phyloP scores from a whole-genome alignment of 495 filamentous ascomycete genomes.

The Tuber indicum region DNA sequence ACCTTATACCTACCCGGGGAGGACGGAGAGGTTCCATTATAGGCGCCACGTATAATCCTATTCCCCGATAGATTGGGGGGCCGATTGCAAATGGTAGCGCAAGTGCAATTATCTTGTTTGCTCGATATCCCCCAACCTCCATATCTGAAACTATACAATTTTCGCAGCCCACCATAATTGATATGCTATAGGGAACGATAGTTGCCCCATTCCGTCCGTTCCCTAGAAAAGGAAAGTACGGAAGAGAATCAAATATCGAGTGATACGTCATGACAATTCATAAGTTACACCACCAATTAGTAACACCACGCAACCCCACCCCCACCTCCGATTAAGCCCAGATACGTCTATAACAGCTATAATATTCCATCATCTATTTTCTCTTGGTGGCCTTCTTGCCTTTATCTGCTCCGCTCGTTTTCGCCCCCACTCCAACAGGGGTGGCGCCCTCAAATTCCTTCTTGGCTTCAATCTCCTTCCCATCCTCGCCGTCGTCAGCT shows the following conservation, averaged over 20 bases:
- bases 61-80: not conserved
- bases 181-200: not conserved
- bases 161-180: not conserved
- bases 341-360: not conserved
- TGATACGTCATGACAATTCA: not conserved
- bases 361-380: conserved; percentile 18
- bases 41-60: not conserved
- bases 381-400: conserved; percentile 21
- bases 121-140: not conserved
- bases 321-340: not conserved
- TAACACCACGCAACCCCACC: not conserved
- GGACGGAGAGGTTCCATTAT: not conserved
- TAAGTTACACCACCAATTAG: not conserved
- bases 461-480: conserved; percentile 46
- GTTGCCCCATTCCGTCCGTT: not conserved
- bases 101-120: not conserved
- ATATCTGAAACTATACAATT: not conserved
- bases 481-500: conserved; percentile 59
- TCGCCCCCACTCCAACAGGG: conserved; percentile 36
- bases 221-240: not conserved
- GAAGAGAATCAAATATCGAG: not conserved
- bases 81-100: not conserved
- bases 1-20: not conserved
- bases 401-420: conserved; percentile 20
- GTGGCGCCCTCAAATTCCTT: conserved; percentile 41